Evolutionary conservation across 2,329 filamentous ascomycete species (phyloP).

Genomic region (Onygenales sp.): DNA sequence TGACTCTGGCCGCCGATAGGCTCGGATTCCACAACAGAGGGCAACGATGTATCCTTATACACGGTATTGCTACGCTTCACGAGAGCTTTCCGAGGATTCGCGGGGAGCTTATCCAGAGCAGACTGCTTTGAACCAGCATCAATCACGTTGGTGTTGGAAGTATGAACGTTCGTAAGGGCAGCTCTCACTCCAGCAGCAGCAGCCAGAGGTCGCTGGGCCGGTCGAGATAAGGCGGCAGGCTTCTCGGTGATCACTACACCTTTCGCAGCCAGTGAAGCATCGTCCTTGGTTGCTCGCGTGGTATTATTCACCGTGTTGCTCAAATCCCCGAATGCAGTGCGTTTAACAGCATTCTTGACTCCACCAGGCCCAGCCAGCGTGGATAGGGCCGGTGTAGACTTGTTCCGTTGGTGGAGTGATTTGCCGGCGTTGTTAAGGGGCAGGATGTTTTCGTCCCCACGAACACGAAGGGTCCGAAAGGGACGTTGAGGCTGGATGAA

Average conservation of each 20-base stretch:
- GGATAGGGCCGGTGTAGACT: slow-evolving; percentile 60
- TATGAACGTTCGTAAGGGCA: slow-evolving; percentile 24
- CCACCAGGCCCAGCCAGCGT: slow-evolving; percentile 43
- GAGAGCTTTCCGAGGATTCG: slow-evolving; percentile 35
- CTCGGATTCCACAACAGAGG: slow-evolving; percentile 24
- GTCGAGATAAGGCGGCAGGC: slow-evolving; percentile 41
- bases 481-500: slow-evolving; percentile 58
- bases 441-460: slow-evolving; percentile 61
- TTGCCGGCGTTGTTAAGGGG: slow-evolving; percentile 43
- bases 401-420: slow-evolving; percentile 68
- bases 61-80: slow-evolving; percentile 45
- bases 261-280: slow-evolving; percentile 43
- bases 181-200: slow-evolving; percentile 30
- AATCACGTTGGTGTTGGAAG: slow-evolving; percentile 22
- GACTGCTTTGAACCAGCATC: slow-evolving; percentile 20
- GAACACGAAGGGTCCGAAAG: slow-evolving; percentile 47
- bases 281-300: slow-evolving; percentile 43
- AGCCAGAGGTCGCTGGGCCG: slow-evolving; percentile 52
- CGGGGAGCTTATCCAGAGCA: slow-evolving; percentile 17
- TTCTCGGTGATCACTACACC: slow-evolving; percentile 27
- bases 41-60: slow-evolving; percentile 41
- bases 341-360: slow-evolving; percentile 59
- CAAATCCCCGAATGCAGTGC: slow-evolving; percentile 71
- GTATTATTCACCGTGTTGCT: slow-evolving; percentile 52
- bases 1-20: slow-evolving; percentile 22